phyloP scores from a whole-genome alignment of 306 rosid genomes.

The Vicia faba region DNA sequence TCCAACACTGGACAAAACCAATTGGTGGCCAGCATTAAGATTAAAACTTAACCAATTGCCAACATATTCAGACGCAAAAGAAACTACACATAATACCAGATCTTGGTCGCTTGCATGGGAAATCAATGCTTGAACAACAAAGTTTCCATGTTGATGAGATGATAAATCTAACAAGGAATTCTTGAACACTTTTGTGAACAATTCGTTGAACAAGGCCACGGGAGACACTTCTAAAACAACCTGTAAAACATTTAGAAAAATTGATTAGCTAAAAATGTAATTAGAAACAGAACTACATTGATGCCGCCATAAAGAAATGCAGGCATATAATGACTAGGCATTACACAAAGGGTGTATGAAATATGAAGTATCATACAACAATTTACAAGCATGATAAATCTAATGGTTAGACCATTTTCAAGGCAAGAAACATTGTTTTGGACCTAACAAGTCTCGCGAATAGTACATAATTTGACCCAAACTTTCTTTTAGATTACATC shows the following conservation, averaged over 20 bases:
- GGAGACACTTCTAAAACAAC: conserved; percentile 97
- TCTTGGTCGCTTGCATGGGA: conserved; percentile 58
- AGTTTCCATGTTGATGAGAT: conserved; percentile 85
- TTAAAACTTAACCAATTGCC: conserved; percentile 13
- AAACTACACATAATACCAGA: conserved; percentile 53
- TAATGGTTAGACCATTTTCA: conserved; percentile 29
- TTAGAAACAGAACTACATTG: conserved; percentile 13
- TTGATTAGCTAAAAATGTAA: conserved; percentile 23
- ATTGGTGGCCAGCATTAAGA: conserved; percentile 15
- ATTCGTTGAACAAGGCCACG: conserved; percentile 61
- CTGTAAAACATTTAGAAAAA: conserved; percentile 50
- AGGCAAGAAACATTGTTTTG: conserved; percentile 8
- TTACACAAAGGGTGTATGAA: conserved; percentile 2
- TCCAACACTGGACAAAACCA: conserved; percentile 17
- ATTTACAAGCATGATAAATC: conserved; percentile 31
- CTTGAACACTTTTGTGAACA: conserved; percentile 66
- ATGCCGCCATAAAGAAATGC: conserved; percentile 7
- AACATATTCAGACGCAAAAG: conserved; percentile 10
- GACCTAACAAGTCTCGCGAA: background rate
- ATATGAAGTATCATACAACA: conserved; percentile 4
- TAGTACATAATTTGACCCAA: conserved; percentile 17
- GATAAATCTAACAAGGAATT: conserved; percentile 76
- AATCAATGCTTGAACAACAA: conserved; percentile 86
- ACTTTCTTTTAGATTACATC: conserved; percentile 18
- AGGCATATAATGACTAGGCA: conserved; percentile 23